These are phyloP conservation scores for Raphanus raphanistrum DNA, from an alignment of 345 rosid species.

Conservation along the genomic window DNA sequence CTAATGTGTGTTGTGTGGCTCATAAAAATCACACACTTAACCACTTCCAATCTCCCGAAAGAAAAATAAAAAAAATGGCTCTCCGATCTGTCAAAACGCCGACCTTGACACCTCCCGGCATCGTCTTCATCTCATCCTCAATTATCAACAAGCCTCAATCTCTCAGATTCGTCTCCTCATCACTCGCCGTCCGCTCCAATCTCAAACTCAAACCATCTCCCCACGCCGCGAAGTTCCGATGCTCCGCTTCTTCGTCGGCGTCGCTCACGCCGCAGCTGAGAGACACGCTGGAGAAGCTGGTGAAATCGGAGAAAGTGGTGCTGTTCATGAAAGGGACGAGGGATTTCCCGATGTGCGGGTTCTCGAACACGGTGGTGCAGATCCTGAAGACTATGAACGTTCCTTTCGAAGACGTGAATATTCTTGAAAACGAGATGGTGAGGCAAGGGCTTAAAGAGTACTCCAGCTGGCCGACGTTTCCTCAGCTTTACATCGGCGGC, in stretches of 20 bases:
- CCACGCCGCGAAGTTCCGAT: constrained; percentile 9
- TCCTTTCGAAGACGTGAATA: constrained; percentile 74
- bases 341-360: constrained; percentile 94
- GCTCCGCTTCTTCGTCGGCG: constrained; percentile 42
- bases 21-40: background rate
- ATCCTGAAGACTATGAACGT: constrained; percentile 69
- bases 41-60: background rate
- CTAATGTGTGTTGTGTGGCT: constrained; percentile 5
- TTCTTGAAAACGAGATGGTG: constrained; percentile 74
- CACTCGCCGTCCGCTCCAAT: constrained; percentile 19
- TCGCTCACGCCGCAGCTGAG: constrained; percentile 64
- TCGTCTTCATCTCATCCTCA: background rate
- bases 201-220: constrained; percentile 19
- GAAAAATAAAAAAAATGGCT: constrained; percentile 23
- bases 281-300: constrained; percentile 71
- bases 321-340: constrained; percentile 86
- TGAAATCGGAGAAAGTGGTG: constrained; percentile 70
- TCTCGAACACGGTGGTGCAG: constrained; percentile 90
- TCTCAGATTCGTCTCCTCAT: constrained; percentile 1
- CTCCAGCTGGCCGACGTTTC: constrained; percentile 95
- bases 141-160: constrained; percentile 4
- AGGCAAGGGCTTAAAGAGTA: constrained; percentile 92
- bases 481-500: constrained; percentile 88
- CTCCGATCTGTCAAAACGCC: constrained; percentile 35
- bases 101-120: constrained; percentile 8